phyloP scores from a whole-genome alignment of 1,284 basidiomycete species.

The Paramarasmius palmivorus region DNA sequence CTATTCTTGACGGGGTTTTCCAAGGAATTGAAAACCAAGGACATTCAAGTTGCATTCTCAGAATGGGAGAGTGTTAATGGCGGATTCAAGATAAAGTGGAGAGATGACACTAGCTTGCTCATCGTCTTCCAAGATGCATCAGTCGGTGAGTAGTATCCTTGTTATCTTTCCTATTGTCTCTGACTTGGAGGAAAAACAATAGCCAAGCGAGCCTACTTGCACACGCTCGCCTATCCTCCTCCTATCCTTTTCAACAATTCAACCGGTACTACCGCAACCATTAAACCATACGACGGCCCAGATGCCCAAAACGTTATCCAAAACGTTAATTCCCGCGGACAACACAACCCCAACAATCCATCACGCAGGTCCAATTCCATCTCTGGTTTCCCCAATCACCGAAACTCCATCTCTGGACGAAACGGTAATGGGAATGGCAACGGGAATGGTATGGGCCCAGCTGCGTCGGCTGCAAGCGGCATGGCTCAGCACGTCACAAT shows the following conservation, averaged over 20 bases:
- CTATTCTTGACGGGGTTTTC: slow-evolving; percentile 90
- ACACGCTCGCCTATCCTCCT: slow-evolving; percentile 82
- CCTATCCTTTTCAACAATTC: slow-evolving; percentile 61
- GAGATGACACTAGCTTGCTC: slow-evolving; percentile 93
- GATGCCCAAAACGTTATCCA: slow-evolving; percentile 92
- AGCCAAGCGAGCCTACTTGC: slow-evolving; percentile 91
- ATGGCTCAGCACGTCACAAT: slow-evolving; percentile 48
- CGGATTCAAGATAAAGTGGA: slow-evolving; percentile 99
- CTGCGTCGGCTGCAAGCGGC: slow-evolving; percentile 30
- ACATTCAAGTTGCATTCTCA: slow-evolving; percentile 89
- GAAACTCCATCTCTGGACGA: slow-evolving; percentile 29
- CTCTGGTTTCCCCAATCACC: slow-evolving; percentile 58
- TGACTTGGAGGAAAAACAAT: slow-evolving; percentile 15
- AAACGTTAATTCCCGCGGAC: slow-evolving; percentile 75
- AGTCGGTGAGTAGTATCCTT: slow-evolving; percentile 59
- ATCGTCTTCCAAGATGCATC: slow-evolving; percentile 91
- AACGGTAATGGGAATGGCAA: slow-evolving; percentile 2
- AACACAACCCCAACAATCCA: slow-evolving; percentile 57
- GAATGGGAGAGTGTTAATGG: slow-evolving; percentile 88
- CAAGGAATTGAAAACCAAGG: slow-evolving; percentile 95
- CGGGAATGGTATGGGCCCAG: slow-evolving; percentile 30
- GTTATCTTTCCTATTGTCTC: slow-evolving; percentile 10
- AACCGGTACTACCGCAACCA: slow-evolving; percentile 56
- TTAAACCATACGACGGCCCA: slow-evolving; percentile 92
- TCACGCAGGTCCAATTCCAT: slow-evolving; percentile 72